Conservation (phyloP, 805 yeast species). For the Millerozyma acaciae region DNA sequence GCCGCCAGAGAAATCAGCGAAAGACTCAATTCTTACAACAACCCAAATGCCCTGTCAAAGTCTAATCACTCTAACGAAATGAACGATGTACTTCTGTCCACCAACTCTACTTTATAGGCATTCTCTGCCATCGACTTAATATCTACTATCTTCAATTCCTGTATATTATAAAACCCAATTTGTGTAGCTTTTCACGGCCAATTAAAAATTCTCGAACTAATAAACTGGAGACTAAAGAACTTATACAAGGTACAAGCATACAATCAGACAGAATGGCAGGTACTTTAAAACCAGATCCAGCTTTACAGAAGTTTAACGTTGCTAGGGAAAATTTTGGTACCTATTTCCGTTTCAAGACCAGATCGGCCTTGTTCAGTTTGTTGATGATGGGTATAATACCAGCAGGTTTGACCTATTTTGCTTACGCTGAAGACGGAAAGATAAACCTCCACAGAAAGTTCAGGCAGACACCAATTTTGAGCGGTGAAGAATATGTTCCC, state of each 20-base stretch:
- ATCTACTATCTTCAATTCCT: neutral
- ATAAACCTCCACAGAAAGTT: conserved; percentile 26
- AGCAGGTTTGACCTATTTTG: conserved; percentile 30
- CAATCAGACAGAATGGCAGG: conserved; percentile 30
- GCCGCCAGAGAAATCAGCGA: conserved; percentile 6
- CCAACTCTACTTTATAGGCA: no score
- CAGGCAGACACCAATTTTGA: conserved; percentile 33
- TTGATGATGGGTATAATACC: conserved; percentile 39
- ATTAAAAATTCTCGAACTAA: conserved; percentile 7
- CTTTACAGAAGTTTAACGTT: conserved; percentile 36
- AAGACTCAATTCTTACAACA: neutral
- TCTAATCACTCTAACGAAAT: no score
- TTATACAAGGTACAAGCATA: neutral
- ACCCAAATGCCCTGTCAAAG: no score
- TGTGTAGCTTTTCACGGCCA: conserved; percentile 4
- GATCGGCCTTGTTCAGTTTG: conserved; percentile 32
- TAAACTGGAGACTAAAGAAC: neutral
- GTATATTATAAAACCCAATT: conserved; percentile 1
- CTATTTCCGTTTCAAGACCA: conserved; percentile 40
- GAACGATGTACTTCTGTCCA: no score
- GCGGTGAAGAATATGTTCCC: conserved; percentile 37
- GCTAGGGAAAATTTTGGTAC: conserved; percentile 41
- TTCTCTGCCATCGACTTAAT: no score
- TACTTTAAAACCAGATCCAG: conserved; percentile 42
- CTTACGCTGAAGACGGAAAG: conserved; percentile 40